A percentile compares a stretch with the other conserved stretches of the same genome.
Evolutionary conservation across 768 basidiomycete species (phyloP).

Genomic region (Candolleomyces eurysporus): DNA sequence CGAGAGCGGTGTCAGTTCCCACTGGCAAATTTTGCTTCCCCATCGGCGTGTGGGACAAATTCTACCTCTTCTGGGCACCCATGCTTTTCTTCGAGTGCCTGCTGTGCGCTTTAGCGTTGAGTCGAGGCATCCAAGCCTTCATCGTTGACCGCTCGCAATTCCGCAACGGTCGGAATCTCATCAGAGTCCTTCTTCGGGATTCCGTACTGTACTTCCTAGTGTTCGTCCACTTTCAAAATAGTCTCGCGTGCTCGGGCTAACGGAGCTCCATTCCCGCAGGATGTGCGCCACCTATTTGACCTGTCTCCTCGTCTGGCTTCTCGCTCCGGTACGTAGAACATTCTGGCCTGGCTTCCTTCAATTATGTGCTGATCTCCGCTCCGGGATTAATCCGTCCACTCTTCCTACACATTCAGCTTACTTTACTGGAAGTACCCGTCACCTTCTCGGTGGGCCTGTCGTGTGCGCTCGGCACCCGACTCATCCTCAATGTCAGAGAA

Average conservation of each 20-base stretch:
- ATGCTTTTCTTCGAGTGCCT: slow-evolving; percentile 52
- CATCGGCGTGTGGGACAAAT: slow-evolving; percentile 32
- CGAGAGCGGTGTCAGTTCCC: slow-evolving; percentile 6
- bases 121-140: slow-evolving; percentile 46
- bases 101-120: slow-evolving; percentile 48
- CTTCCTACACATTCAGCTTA: slow-evolving; percentile 21
- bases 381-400: background rate
- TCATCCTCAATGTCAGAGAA: slow-evolving; percentile 53
- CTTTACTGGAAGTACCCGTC: slow-evolving; percentile 50
- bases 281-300: slow-evolving; percentile 56
- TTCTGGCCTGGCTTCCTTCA: too few species aligned
- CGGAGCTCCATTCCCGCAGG: slow-evolving; percentile 23
- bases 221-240: slow-evolving; percentile 14
- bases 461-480: slow-evolving; percentile 52
- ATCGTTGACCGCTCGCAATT: slow-evolving; percentile 32
- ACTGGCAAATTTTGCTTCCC: slow-evolving; percentile 41
- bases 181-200: slow-evolving; percentile 53
- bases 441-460: slow-evolving; percentile 59
- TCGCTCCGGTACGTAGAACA: slow-evolving; percentile 28
- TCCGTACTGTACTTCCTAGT: slow-evolving; percentile 56
- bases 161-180: slow-evolving; percentile 41
- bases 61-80: slow-evolving; percentile 62
- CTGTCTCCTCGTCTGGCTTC: slow-evolving; percentile 43
- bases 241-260: background rate
- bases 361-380: background rate